A percentile compares a stretch with the other conserved stretches of the same genome.
Evolutionary conservation across 2,329 filamentous ascomycete genomes (phyloP).

Genomic region (Neurospora sp.): DNA sequence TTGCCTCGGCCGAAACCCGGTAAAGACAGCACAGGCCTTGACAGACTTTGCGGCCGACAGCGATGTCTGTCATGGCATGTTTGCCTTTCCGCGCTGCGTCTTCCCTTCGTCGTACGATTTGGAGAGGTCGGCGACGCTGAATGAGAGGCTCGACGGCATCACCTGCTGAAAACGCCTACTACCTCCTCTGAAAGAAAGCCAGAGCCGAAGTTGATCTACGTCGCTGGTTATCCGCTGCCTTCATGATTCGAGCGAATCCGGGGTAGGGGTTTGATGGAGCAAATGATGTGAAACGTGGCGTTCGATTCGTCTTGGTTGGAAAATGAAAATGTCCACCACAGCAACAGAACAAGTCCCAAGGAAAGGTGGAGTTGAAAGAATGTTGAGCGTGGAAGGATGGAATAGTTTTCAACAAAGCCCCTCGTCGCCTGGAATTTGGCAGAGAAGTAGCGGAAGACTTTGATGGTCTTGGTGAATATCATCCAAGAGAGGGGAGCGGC

Average conservation of each 20-base stretch:
- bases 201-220: neutral
- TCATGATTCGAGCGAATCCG: neutral
- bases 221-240: neutral
- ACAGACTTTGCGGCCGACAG: neutral
- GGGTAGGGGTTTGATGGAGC: neutral
- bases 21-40: neutral
- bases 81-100: neutral
- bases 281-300: neutral
- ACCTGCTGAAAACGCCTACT: neutral
- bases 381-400: neutral
- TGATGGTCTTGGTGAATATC: slow-evolving; percentile 44
- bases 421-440: neutral
- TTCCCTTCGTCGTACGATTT: neutral
- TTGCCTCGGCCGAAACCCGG: neutral
- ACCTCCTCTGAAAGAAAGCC: neutral
- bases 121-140: neutral
- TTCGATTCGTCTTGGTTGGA: neutral
- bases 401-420: neutral
- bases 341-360: neutral
- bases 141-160: neutral
- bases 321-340: neutral
- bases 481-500: slow-evolving; percentile 32
- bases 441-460: slow-evolving; percentile 42
- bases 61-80: neutral
- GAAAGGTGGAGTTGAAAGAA: neutral